Conservation (phyloP, 768 basidiomycete species). For the Termitomyces sp. region DNA sequence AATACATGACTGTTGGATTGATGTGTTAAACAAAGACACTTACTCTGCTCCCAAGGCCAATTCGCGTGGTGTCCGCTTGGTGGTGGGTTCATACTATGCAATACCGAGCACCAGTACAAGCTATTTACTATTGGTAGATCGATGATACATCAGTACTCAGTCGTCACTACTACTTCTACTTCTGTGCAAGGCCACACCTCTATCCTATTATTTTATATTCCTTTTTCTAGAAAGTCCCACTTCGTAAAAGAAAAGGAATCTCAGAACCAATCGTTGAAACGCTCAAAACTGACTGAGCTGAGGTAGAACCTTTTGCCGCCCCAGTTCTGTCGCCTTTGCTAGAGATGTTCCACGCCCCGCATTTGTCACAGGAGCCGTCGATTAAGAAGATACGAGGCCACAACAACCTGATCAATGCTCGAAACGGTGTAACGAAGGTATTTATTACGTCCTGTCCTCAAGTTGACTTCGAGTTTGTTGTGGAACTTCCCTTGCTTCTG, state of each 20-base stretch:
- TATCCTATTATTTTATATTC: background rate
- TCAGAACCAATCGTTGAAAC: background rate
- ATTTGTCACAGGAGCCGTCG: background rate
- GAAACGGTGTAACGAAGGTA: background rate
- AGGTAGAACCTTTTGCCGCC: background rate
- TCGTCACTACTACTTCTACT: background rate
- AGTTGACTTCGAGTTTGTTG: background rate
- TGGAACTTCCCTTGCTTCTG: background rate
- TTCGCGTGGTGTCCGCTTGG: too few species aligned
- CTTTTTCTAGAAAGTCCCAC: background rate
- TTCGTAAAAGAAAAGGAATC: background rate
- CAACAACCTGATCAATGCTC: background rate
- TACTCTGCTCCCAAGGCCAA: background rate
- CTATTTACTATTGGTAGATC: too few species aligned
- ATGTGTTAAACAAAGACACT: background rate
- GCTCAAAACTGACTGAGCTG: background rate
- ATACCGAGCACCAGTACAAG: background rate
- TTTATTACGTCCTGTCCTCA: background rate
- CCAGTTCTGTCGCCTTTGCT: background rate
- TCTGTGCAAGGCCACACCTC: background rate
- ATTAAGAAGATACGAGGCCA: background rate
- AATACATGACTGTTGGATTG: background rate
- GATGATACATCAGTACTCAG: too few species aligned
- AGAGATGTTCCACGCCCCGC: background rate
- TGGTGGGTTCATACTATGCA: too few species aligned